Percentiles rank a stretch among this genome's conserved stretches.
Conservation (phyloP, 805 yeast species). For the Spathaspora arborariae region DNA sequence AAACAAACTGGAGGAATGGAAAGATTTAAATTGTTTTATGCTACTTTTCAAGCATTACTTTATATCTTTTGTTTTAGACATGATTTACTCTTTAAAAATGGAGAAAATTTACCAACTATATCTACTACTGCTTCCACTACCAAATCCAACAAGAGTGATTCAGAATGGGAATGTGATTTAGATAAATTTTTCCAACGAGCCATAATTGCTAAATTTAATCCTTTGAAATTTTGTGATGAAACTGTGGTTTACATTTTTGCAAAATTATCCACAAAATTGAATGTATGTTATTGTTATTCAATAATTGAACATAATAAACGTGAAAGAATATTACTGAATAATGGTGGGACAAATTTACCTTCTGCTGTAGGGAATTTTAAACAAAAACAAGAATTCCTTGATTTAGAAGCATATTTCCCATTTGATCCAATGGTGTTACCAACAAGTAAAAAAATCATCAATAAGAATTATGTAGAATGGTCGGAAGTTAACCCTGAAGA, state of each 20-base stretch:
- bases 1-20: slow-evolving; percentile 69
- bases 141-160: slow-evolving; percentile 14
- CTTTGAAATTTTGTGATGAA: slow-evolving; percentile 88
- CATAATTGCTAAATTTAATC: slow-evolving; percentile 85
- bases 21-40: slow-evolving; percentile 82
- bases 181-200: slow-evolving; percentile 86
- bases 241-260: slow-evolving; percentile 94
- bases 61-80: slow-evolving; percentile 92
- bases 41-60: slow-evolving; percentile 84
- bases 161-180: slow-evolving; percentile 72
- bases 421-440: slow-evolving; percentile 86
- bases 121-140: background rate
- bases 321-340: slow-evolving; percentile 51
- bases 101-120: background rate
- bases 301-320: slow-evolving; percentile 87
- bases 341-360: slow-evolving; percentile 21
- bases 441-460: slow-evolving; percentile 51
- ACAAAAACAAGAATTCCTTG: slow-evolving; percentile 77
- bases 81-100: slow-evolving; percentile 44
- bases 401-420: slow-evolving; percentile 93
- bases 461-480: slow-evolving; percentile 71
- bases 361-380: slow-evolving; percentile 40
- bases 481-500: slow-evolving; percentile 42
- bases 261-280: slow-evolving; percentile 82
- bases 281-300: slow-evolving; percentile 89